Base-by-base conservation (phyloP, 208 protist species). In the Acanthamoeba culbertsoni region DNA sequence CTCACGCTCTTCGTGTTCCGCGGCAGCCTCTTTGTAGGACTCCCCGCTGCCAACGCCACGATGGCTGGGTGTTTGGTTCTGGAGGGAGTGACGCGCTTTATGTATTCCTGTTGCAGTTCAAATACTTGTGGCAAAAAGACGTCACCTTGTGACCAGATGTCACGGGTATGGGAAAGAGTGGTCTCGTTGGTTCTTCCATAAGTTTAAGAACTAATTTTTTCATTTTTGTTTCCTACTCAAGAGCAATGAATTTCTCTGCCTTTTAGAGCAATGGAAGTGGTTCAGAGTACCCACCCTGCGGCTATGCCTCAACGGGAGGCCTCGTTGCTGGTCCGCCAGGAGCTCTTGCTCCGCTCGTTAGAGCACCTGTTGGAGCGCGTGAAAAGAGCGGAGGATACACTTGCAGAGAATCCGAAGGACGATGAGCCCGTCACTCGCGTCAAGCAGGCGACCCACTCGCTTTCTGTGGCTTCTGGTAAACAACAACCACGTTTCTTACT, bases 391-490 rank as follows among this genome's bases (percentile, higher is more conserved):
- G 73, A 84, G 43, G n/a, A 51, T 12, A 31, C 10, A n/a, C 43
- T 84, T 6, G 73, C 20, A 42, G 42, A 6, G 3, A 43, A 35
- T 23, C 73, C 73, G 35, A 73, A 73, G 73, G 73, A 84, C 43
- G 73, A 84, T 5, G n/a, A 31, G 73, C 73, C 73, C 73, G 73
- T 84, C n/a, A 20, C n/a, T n/a, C 73, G 73, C 7, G 73, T 55
- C 20, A 84, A 84, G 73, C 43, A 55, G 37, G 73, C 73, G 14
- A 28, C 73, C n/a, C 0, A 55, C 4, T 3, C 73, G 18, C 73
- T 84, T 23, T 43, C 68, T 5, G 7, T 79, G 12, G 37, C 73
- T 43, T 84, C 73, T 23, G 73, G 73, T 84, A 42, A 26, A 16
- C 73, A 12, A 3, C 45, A 28, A 28, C 31, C 40, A 6, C 16